phyloP scores from a whole-genome alignment of 1,284 basidiomycete genomes.

The Malassezia sympodialis region DNA sequence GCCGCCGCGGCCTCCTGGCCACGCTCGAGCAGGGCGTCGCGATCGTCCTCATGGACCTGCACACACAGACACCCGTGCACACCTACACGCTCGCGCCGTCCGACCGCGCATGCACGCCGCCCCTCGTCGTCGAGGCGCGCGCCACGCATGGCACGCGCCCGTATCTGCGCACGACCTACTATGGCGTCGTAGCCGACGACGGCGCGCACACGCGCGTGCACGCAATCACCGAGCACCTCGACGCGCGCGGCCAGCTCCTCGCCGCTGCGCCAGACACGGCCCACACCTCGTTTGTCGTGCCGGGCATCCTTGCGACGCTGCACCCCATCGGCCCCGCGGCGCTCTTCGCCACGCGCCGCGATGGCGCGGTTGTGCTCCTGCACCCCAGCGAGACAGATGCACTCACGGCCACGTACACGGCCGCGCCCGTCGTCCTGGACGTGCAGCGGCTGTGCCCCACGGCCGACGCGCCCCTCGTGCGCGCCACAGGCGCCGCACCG shows the following conservation, averaged over 20 bases:
- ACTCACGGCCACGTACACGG: neutral
- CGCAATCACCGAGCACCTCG: conserved; percentile 7
- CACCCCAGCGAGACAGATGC: neutral
- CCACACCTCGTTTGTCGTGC: neutral
- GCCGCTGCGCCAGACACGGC: neutral
- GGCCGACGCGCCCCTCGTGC: neutral
- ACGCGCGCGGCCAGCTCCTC: conserved; percentile 1
- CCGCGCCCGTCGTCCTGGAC: neutral
- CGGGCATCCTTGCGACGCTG: conserved; percentile 1
- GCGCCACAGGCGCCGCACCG: neutral
- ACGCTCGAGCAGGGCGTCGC: conserved; percentile 16
- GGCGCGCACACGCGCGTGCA: neutral
- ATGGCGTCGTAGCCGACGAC: neutral
- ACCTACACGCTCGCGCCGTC: conserved; percentile 16
- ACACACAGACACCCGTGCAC: conserved; percentile 17
- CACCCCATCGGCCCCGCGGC: neutral
- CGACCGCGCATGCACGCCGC: conserved; percentile 13
- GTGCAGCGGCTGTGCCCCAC: neutral
- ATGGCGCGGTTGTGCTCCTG: conserved; percentile 9
- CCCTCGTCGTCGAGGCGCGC: conserved; percentile 16
- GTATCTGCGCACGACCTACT: conserved; percentile 12
- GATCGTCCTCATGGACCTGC: conserved; percentile 12
- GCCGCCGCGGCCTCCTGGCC: conserved; percentile 11
- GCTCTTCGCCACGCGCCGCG: conserved; percentile 2
- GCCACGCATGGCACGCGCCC: neutral